Conservation (phyloP, 305 asterid species). For the Fraxinus paxiana region DNA sequence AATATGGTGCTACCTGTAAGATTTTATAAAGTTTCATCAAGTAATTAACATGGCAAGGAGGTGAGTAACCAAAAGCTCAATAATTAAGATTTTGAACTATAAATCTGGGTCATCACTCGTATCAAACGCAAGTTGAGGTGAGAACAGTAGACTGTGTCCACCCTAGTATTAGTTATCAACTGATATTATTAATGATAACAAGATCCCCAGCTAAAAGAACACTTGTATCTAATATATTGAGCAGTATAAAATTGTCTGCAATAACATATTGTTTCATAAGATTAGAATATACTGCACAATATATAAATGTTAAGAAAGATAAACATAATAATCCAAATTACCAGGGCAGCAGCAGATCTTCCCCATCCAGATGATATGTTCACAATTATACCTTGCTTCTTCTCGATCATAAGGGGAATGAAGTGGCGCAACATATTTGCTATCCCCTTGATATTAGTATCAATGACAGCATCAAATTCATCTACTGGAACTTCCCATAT, state of each 20-base stretch:
- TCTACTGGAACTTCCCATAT: conserved; percentile 88
- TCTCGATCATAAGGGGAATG: conserved; percentile 74
- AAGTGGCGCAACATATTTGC: conserved; percentile 78
- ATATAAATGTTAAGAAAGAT: conserved; percentile 8
- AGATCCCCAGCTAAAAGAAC: conserved; percentile 18
- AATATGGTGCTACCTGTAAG: conserved; percentile 86
- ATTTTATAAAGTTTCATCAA: conserved; percentile 22
- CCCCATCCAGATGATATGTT: conserved; percentile 98
- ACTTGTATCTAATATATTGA: neutral
- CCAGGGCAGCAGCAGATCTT: conserved; percentile 96
- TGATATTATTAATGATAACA: neutral
- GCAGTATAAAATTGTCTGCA: conserved; percentile 1
- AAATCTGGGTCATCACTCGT: neutral
- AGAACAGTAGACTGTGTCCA: neutral
- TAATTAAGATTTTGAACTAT: conserved; percentile 10
- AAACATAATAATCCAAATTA: conserved; percentile 22
- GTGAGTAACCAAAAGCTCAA: neutral
- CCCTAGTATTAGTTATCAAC: conserved; percentile 14
- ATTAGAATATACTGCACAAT: neutral
- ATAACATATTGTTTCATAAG: neutral
- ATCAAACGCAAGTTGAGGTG: neutral
- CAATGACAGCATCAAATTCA: conserved; percentile 83
- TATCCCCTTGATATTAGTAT: conserved; percentile 76
- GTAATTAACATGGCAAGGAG: conserved; percentile 18
- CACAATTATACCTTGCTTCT: conserved; percentile 76